A percentile compares a stretch with the other conserved stretches of the same genome.
These are phyloP conservation scores for Talaromyces sp. DNA, from an alignment of 2,329 filamentous ascomycete genomes.

Conservation along the genomic window DNA sequence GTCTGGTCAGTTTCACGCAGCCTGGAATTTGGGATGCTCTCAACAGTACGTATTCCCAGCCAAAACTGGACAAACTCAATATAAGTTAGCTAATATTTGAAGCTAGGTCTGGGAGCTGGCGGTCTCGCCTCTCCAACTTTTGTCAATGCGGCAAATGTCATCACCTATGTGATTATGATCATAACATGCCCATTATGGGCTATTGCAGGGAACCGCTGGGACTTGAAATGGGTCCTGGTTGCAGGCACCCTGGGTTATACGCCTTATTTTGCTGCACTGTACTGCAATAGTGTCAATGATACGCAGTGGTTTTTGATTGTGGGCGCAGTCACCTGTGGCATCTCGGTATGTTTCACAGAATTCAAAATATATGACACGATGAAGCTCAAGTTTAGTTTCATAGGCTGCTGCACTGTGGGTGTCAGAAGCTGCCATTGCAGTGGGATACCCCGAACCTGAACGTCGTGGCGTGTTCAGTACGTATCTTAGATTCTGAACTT, in stretches of 20 bases:
- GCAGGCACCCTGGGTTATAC: neutral
- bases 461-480: neutral
- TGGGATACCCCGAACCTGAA: neutral
- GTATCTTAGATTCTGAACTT: neutral
- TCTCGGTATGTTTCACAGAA: neutral
- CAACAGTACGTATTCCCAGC: neutral
- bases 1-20: slow-evolving; percentile 47
- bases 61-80: neutral
- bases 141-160: slow-evolving; percentile 42
- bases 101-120: slow-evolving; percentile 28
- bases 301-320: neutral
- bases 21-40: slow-evolving; percentile 45
- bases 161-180: slow-evolving; percentile 50
- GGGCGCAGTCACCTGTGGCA: neutral
- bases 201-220: slow-evolving; percentile 19
- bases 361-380: neutral
- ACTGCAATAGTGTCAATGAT: neutral
- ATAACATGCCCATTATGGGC: slow-evolving; percentile 43
- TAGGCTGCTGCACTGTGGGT: neutral
- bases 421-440: neutral
- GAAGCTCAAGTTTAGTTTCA: neutral
- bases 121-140: slow-evolving; percentile 31
- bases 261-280: neutral
- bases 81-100: slow-evolving; percentile 33
- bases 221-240: neutral